A percentile compares a stretch with the other conserved stretches of the same genome.
phyloP scores from a whole-genome alignment of 495 filamentous ascomycete species.

The Parathielavia hyrcaniae region DNA sequence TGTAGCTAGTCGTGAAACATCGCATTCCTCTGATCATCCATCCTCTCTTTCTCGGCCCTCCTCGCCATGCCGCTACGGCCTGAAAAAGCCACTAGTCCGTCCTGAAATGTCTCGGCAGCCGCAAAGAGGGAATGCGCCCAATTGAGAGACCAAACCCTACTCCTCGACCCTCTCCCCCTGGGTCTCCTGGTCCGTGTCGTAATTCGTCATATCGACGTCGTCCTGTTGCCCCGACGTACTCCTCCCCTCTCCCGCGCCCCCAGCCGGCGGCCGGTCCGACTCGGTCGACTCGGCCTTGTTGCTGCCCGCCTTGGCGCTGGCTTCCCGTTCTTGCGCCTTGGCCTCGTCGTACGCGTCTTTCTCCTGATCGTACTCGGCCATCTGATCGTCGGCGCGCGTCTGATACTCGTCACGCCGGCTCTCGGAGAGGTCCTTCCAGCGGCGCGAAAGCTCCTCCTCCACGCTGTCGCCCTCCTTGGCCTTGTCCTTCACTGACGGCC shows the following conservation, averaged over 20 bases:
- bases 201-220: conserved; percentile 42
- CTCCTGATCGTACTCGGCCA: conserved; percentile 41
- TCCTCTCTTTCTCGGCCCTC: too few relatives aligned
- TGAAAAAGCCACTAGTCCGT: too few relatives aligned
- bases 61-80: too few relatives aligned
- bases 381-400: conserved; percentile 36
- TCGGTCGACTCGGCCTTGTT: conserved; percentile 18
- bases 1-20: too few relatives aligned
- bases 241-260: conserved; percentile 24
- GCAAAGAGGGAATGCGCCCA: neutral
- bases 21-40: too few relatives aligned
- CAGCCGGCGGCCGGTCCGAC: neutral
- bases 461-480: conserved; percentile 34
- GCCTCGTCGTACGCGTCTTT: conserved; percentile 36
- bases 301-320: conserved; percentile 17
- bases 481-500: conserved; percentile 36
- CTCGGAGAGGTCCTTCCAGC: conserved; percentile 45
- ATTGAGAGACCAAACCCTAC: conserved; percentile 7
- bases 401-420: conserved; percentile 43
- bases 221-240: conserved; percentile 26
- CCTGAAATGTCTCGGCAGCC: too few relatives aligned
- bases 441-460: conserved; percentile 44
- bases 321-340: conserved; percentile 18
- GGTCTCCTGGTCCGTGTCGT: conserved; percentile 36
- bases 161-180: conserved; percentile 27